Base-by-base conservation (phyloP, 345 rosid genomes). In the Salix caprea region DNA sequence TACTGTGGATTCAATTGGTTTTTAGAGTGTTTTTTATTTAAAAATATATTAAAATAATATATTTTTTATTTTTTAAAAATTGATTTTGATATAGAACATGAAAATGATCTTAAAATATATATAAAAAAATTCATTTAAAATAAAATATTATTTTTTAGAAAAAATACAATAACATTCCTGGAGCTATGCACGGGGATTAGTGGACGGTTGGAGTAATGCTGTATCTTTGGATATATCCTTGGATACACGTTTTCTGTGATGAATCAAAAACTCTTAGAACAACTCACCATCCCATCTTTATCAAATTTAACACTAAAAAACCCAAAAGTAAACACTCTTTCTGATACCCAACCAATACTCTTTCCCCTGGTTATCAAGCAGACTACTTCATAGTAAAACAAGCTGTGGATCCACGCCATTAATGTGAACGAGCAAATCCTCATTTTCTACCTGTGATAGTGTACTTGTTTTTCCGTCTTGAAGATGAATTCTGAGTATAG, bases 291-390 rank as follows among this genome's bases (percentile, higher is more conserved):
- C 64, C 14, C 28, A 10, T 24, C 74, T 67, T 70, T 42, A 62
- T 36, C 21, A 37, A 76, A 44, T 69, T 37, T 72, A 37, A 60
- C 58, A 52, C 64, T 21, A 48, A 46, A 52, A 69, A 39, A 64
- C 37, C 32, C 44, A 79, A 78, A 73, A 71, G 69, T 54, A 42
- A 15, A 58, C 19, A 6, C 34, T 52, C 48, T 26, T 30, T 69
- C 11, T 70, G 46, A 39, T 15, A 40, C 30, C 78, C 78, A 86
- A 77, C 85, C 46, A 76, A 72, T 61, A 69, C 69, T 48, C 76
- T 74, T 3, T 85, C 65, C 80, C 84, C 82, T 83, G 15, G 24
- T 34, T 37, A 70, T 72, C 52, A 81, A 85, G 81, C 85, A 83
- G 84, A 48, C 40, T 48, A 48, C 40, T 48, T 13, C 73, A 14